Evolutionary conservation across 2,329 filamentous ascomycete species (phyloP).

Genomic region (Sphaerulina populicola): DNA sequence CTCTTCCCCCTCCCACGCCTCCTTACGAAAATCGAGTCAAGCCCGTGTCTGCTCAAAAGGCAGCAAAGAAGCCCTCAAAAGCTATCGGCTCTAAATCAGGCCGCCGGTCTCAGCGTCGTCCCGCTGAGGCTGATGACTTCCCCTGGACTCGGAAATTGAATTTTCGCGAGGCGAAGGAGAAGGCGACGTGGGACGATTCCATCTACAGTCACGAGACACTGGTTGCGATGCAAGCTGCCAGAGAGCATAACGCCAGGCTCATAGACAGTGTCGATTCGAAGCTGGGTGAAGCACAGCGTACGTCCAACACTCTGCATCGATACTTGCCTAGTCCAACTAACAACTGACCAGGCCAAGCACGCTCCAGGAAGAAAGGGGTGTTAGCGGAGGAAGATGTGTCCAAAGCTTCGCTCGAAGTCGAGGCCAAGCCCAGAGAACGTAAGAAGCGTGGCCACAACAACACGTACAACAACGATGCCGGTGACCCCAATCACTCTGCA

Average conservation of each 20-base stretch:
- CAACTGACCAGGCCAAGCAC: conserved; percentile 17
- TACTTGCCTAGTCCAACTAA: conserved; percentile 4
- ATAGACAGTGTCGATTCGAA: conserved; percentile 25
- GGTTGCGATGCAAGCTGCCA: conserved; percentile 22
- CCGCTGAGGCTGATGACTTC: conserved; percentile 24
- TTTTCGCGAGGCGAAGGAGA: conserved; percentile 22
- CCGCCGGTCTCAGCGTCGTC: conserved; percentile 22
- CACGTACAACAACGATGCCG: conserved; percentile 17
- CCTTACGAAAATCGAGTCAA: conserved; percentile 18
- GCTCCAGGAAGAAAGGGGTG: conserved; percentile 17
- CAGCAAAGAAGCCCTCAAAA: not conserved
- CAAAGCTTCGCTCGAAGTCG: conserved; percentile 14
- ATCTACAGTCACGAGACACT: conserved; percentile 26
- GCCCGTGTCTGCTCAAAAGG: conserved; percentile 14
- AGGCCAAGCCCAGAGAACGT: conserved; percentile 20
- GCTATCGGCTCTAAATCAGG: conserved; percentile 10
- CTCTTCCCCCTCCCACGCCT: conserved; percentile 18
- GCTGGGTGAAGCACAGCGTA: conserved; percentile 26
- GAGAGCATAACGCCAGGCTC: conserved; percentile 22
- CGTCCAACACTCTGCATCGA: conserved; percentile 5
- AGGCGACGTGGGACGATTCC: conserved; percentile 27
- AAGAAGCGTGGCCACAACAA: conserved; percentile 17
- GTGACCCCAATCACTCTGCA: conserved; percentile 28
- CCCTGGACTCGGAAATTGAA: conserved; percentile 30
- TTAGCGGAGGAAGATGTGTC: not conserved